Evolutionary conservation across 208 protist species (phyloP).

Genomic region (Trypanosoma vivax): DNA sequence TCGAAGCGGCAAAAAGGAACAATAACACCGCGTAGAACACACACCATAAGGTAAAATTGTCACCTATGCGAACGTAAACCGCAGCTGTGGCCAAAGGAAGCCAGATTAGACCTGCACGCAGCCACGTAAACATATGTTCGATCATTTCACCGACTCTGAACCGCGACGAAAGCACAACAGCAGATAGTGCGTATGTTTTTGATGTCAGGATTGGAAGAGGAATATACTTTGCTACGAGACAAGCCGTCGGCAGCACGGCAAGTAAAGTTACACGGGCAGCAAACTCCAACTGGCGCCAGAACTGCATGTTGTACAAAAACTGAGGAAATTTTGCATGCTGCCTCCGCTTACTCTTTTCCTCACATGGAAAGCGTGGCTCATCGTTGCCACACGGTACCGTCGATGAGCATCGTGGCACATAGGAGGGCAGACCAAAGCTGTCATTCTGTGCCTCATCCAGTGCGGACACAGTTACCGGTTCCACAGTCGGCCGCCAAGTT

Average conservation of each 20-base stretch:
- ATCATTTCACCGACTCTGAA: constrained; percentile 65
- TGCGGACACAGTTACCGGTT: too few species aligned
- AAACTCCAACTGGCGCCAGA: constrained; percentile 80
- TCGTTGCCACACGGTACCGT: constrained; percentile 3
- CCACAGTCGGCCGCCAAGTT: too few species aligned
- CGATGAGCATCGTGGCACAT: constrained; percentile 37
- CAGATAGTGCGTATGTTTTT: constrained; percentile 50
- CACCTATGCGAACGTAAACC: constrained; percentile 42
- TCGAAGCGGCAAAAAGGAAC: constrained; percentile 78
- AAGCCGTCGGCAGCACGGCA: constrained; percentile 49
- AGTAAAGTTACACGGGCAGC: constrained; percentile 62
- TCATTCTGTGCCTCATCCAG: constrained; percentile 30
- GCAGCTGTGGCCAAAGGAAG: constrained; percentile 65
- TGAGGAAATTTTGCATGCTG: constrained; percentile 50
- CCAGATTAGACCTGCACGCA: constrained; percentile 68
- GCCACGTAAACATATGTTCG: constrained; percentile 65
- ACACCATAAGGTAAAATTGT: constrained; percentile 63
- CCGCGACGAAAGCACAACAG: constrained; percentile 58
- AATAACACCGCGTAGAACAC: constrained; percentile 70
- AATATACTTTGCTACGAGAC: constrained; percentile 49
- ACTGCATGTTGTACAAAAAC: constrained; percentile 45
- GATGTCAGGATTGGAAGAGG: constrained; percentile 61
- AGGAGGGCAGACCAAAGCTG: constrained; percentile 59
- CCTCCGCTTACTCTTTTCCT: constrained; percentile 21
- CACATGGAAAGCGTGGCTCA: too few species aligned